These are phyloP conservation scores for Mediolabrus comicus DNA, from an alignment of 108 stramenopile genomes.

Conservation along the genomic window DNA sequence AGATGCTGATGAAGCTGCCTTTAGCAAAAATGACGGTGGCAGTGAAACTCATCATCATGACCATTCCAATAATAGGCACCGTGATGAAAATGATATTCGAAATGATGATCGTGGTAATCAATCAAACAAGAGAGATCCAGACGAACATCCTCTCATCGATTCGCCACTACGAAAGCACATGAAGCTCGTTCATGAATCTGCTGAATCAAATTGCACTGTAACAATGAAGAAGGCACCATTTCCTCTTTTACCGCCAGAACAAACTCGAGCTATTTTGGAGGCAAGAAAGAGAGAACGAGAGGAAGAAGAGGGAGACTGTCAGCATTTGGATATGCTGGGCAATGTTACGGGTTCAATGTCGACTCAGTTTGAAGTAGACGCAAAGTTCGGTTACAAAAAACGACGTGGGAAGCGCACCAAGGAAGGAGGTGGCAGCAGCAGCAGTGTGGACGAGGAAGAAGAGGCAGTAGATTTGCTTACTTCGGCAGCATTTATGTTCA, in stretches of 20 bases:
- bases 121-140: conserved; percentile 6
- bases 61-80: background rate
- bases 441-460: background rate
- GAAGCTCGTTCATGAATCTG: conserved; percentile 21
- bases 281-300: background rate
- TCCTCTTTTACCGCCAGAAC: conserved; percentile 16
- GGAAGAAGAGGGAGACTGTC: background rate
- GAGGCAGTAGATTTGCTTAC: conserved; percentile 32
- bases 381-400: background rate
- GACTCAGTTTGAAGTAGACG: background rate
- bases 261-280: background rate
- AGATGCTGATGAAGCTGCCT: background rate
- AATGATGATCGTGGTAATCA: background rate
- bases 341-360: background rate
- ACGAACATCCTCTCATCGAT: conserved; percentile 23
- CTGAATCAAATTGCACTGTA: conserved; percentile 16
- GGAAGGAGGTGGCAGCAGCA: background rate
- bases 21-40: background rate
- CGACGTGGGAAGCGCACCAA: background rate
- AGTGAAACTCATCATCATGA: background rate
- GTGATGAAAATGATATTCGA: background rate
- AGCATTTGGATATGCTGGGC: background rate
- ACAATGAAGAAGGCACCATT: conserved; percentile 27
- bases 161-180: conserved; percentile 27
- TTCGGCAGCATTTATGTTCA: conserved; percentile 29